Base-by-base conservation (phyloP, 208 protist species). In the Leishmania braziliensis region DNA sequence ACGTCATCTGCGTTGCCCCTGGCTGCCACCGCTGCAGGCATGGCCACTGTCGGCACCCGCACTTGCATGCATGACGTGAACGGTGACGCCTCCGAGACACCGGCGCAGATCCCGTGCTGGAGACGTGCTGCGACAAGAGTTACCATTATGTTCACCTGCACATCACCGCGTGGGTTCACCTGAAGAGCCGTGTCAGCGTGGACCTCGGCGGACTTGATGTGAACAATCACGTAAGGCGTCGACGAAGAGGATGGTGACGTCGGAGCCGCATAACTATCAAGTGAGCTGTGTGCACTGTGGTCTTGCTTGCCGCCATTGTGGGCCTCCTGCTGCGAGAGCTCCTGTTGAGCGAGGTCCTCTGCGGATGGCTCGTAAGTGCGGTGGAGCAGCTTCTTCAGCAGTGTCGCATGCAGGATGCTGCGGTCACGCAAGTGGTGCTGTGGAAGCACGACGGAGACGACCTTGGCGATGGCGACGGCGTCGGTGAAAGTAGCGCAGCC, bases 341-440 rank as follows among this genome's bases (percentile, higher is more conserved):
- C 75, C 66, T 73, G 77, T 54, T 85, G 75, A 3, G 75, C 84
- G 18, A 79, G 73, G 63, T 84, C 80, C 26, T 87, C 79, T 2
- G 72, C 75, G 29, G 84, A 87, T 39, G 82, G 69, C 50, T 85
- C 79, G 66, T 80, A 84, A 43, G 86, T 79, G 43, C 83, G 87
- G 82, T 92, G 83, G 0, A 94, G 80, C 29, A 91, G 77, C 79
- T 86, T 89, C 65, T 88, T 89, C 18, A 94, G 56, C 2, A 93
- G 81, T 12, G 82, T 20, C 51, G 90, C 86, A 71, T 92, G 75
- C n/a, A 93, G 53, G 6, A 82, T 77, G 16, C 56, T 76, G 14
- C 80, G 71, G 63, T 86, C 85, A n/a, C 84, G 83, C 68, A 93
- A 58, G 66, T 93, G 84, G 26, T 79, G 73, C 33, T 89, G 65